Evolutionary conservation across 305 asterid species (phyloP).

Genomic region (Euphrasia arctica): DNA sequence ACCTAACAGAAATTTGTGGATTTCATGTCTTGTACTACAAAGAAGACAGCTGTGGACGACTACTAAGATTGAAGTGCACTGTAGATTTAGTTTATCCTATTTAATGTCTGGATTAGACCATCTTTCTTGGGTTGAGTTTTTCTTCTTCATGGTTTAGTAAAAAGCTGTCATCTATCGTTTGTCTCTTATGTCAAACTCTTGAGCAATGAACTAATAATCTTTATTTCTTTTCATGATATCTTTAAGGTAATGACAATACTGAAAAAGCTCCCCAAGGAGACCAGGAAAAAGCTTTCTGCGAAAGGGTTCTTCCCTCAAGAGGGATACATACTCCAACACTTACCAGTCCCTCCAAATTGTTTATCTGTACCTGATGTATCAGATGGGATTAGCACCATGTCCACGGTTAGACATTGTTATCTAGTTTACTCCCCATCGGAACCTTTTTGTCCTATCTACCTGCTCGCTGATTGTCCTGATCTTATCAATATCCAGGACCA

Average conservation of each 20-base stretch:
- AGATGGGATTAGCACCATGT: slow-evolving; percentile 87
- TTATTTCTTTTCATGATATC: slow-evolving; percentile 25
- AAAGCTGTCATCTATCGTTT: slow-evolving; percentile 12
- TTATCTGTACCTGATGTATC: slow-evolving; percentile 94
- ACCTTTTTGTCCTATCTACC: slow-evolving; percentile 18
- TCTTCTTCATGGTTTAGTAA: slow-evolving; percentile 3
- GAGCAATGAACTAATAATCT: slow-evolving; percentile 21
- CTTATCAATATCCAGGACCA: slow-evolving; percentile 64
- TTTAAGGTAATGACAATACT: slow-evolving; percentile 68
- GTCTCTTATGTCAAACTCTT: slow-evolving; percentile 15
- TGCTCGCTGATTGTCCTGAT: slow-evolving; percentile 33
- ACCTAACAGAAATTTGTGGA: not conserved
- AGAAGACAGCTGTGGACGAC: not conserved
- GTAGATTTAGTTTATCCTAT: not conserved
- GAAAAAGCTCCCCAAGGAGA: slow-evolving; percentile 57
- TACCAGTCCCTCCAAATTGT: slow-evolving; percentile 98
- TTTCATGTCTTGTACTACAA: not conserved
- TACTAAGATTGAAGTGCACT: not conserved
- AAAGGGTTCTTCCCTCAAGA: slow-evolving; percentile 84
- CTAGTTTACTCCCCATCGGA: slow-evolving; percentile 17
- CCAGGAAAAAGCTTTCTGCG: slow-evolving; percentile 59
- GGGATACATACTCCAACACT: slow-evolving; percentile 71
- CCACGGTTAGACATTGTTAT: slow-evolving; percentile 56
- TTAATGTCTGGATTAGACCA: no score
- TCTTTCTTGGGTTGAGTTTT: not conserved